Base-by-base conservation (phyloP, 306 rosid genomes). In the Neltuma alba region DNA sequence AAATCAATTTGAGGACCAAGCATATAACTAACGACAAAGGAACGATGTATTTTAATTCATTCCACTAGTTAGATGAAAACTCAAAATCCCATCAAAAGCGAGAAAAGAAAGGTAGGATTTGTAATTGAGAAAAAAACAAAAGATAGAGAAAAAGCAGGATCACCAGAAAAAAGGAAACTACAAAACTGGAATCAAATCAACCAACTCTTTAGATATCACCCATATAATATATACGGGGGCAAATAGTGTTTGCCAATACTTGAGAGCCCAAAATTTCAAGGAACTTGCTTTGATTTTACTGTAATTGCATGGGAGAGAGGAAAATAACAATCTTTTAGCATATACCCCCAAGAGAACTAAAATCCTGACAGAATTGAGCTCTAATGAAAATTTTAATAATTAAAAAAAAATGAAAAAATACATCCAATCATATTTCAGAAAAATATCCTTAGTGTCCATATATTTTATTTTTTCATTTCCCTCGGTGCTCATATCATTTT, bases 11-110 rank as follows among this genome's bases (percentile, higher is more conserved):
- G 33, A 54, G 50, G 36, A 52, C 21, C 23, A 23, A 34, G 25
- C 37, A 73, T 16, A 54, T 36, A 54, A n/a, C n/a, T n/a, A n/a
- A 73, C 10, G 28, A 20, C 66, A 72, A 20, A 54, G 0, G 36
- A 73, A n/a, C n/a, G n/a, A n/a, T 31, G 48, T 15, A 36, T 54
- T 21, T 11, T 23, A 73, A 55, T 25, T 33, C 20, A 72, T 20
- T 33, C 31, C 3, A 70, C 27, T n/a, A n/a, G n/a, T n/a, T n/a
- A n/a, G n/a, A n/a, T n/a, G n/a, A n/a, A n/a, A n/a, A n/a, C n/a
- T n/a, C n/a, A n/a, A n/a, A n/a, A n/a, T n/a, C n/a, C 41, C 77
- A 77, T 54, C 27, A 69, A n/a, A 52, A 80, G 63, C 21, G n/a
- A 70, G 55, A 47, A 68, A 33, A 67, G 18, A 77, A 45, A 47